phyloP scores from a whole-genome alignment of 768 basidiomycete species.

The Collybia nuda region DNA sequence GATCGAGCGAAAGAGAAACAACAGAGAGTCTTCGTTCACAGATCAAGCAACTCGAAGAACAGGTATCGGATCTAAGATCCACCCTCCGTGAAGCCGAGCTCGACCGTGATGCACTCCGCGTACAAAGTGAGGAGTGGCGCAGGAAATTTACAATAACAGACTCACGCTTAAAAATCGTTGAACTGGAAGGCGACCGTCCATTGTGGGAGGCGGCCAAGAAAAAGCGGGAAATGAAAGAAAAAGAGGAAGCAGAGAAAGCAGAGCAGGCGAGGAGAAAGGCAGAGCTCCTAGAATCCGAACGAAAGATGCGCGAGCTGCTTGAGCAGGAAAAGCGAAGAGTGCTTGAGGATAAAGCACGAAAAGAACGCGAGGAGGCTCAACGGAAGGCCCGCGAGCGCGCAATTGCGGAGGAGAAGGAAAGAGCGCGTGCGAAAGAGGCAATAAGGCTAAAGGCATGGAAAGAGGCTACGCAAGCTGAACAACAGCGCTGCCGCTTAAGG shows the following conservation, averaged over 20 bases:
- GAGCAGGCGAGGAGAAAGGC: too few species aligned
- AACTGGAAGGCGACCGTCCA: neutral
- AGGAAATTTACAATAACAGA: neutral
- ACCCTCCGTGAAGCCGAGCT: neutral
- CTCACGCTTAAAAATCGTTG: neutral
- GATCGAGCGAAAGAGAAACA: too few species aligned
- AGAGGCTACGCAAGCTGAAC: neutral
- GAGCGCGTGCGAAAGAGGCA: neutral
- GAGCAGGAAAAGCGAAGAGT: too few species aligned
- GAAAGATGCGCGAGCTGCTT: too few species aligned
- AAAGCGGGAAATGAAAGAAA: too few species aligned
- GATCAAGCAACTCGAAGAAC: too few species aligned
- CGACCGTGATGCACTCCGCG: neutral
- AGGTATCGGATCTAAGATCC: too few species aligned
- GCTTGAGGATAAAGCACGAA: neutral
- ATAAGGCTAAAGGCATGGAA: neutral
- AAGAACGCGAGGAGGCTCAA: neutral
- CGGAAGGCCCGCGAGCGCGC: neutral
- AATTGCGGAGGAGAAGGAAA: neutral
- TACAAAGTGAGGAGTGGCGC: neutral
- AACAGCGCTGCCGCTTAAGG: neutral
- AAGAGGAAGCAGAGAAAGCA: too few species aligned
- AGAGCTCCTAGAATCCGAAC: too few species aligned
- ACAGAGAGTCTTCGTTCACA: too few species aligned
- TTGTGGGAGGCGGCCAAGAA: neutral